These are phyloP conservation scores for Paraurostyla sp. DNA, from an alignment of 73 alveolate species.

Conservation along the genomic window DNA sequence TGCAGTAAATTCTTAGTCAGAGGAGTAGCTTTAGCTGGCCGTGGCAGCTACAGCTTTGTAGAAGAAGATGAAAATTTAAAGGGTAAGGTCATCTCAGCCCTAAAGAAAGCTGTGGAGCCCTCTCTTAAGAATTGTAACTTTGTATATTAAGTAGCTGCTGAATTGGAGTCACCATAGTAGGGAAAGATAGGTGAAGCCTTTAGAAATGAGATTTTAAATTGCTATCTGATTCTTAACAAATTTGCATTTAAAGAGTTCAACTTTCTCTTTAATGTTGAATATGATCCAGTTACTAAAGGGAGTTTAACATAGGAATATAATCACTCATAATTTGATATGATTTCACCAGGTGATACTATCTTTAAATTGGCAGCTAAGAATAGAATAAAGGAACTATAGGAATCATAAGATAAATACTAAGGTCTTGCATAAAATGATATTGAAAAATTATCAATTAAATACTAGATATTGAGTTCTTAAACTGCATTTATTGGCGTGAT, in stretches of 20 bases:
- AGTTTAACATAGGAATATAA: background rate
- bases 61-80: conserved; percentile 69
- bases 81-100: conserved; percentile 73
- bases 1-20: conserved; percentile 75
- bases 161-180: background rate
- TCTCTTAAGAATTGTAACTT: conserved; percentile 4
- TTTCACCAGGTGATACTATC: background rate
- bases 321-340: background rate
- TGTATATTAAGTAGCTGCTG: background rate
- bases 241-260: background rate
- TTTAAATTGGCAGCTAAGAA: conserved; percentile 39
- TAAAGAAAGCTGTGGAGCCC: conserved; percentile 63
- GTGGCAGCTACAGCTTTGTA: conserved; percentile 81
- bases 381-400: background rate
- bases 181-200: conserved; percentile 44
- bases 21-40: conserved; percentile 75
- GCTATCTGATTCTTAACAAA: background rate
- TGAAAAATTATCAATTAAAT: conserved; percentile 6
- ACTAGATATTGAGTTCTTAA: background rate
- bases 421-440: background rate
- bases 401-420: background rate
- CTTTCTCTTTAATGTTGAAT: background rate
- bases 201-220: conserved; percentile 1
- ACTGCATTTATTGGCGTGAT: conserved; percentile 52
- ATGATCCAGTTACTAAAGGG: background rate